These are phyloP conservation scores for Hypericum perforatum DNA, from an alignment of 345 rosid genomes.

Conservation along the genomic window DNA sequence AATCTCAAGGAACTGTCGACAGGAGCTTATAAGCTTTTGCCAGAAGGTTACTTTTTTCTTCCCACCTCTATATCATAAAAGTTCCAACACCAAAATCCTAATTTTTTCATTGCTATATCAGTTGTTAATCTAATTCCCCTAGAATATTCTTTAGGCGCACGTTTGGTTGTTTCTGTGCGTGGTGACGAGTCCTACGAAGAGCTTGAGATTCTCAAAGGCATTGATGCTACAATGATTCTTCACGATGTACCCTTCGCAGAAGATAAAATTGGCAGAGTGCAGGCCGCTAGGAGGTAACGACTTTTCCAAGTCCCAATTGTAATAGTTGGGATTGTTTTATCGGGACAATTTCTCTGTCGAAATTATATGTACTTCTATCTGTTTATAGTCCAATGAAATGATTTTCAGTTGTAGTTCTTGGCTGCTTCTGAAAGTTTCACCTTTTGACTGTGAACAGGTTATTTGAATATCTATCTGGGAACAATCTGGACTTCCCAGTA, in stretches of 20 bases:
- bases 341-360: too few species aligned
- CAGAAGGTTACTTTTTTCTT: conserved; percentile 53
- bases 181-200: conserved; percentile 80
- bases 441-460: conserved; percentile 35
- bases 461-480: conserved; percentile 73
- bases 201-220: conserved; percentile 59
- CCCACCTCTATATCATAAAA: conserved; percentile 1
- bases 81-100: too few species aligned
- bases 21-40: conserved; percentile 91
- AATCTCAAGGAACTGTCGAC: conserved; percentile 79
- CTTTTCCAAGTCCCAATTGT: conserved; percentile 1
- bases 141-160: conserved; percentile 48
- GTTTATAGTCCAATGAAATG: too few species aligned
- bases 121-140: conserved; percentile 4
- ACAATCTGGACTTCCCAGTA: conserved; percentile 61
- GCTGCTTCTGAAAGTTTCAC: conserved; percentile 9
- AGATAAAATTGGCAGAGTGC: conserved; percentile 77
- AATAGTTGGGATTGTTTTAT: too few species aligned
- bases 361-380: too few species aligned
- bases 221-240: conserved; percentile 73
- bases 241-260: conserved; percentile 66
- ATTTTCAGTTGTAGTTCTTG: too few species aligned
- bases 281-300: conserved; percentile 87
- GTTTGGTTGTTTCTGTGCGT: conserved; percentile 74
- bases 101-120: background rate